These are phyloP conservation scores for Lippia alba DNA, from an alignment of 305 asterid genomes.

Conservation along the genomic window DNA sequence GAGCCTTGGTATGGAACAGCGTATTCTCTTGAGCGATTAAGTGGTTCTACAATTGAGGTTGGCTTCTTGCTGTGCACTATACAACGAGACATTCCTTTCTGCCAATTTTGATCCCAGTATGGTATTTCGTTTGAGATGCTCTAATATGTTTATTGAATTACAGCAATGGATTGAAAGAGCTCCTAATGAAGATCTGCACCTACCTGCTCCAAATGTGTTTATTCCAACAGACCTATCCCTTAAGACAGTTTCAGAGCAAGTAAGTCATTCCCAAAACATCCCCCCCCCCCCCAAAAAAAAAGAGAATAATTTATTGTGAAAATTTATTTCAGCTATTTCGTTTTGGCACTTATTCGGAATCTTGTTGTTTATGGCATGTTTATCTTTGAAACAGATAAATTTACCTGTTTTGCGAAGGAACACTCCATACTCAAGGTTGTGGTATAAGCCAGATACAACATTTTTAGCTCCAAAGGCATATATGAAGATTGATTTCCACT, in stretches of 20 bases:
- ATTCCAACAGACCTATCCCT: constrained; percentile 91
- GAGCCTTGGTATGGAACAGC: constrained; percentile 99
- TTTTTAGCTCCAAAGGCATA: constrained; percentile 92
- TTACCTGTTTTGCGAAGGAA: constrained; percentile 74
- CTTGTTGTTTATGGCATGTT: constrained; percentile 39
- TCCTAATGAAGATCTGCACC: constrained; percentile 69
- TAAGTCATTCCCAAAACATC: constrained; percentile 37
- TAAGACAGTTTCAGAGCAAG: constrained; percentile 64
- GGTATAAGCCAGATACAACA: constrained; percentile 92
- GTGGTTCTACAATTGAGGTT: constrained; percentile 78
- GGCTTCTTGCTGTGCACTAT: constrained; percentile 35
- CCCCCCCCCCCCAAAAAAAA: too few relatives aligned
- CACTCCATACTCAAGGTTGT: constrained; percentile 81
- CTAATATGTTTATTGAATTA: constrained; percentile 41
- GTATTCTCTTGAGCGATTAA: constrained; percentile 66
- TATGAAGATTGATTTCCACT: constrained; percentile 81
- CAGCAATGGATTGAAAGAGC: constrained; percentile 81
- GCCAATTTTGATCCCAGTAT: constrained; percentile 25
- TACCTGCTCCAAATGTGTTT: constrained; percentile 78
- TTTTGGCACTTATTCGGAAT: constrained; percentile 17
- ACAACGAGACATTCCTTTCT: constrained; percentile 15
- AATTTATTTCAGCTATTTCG: constrained; percentile 27
- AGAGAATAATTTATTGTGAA: constrained; percentile 14
- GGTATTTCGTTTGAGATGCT: constrained; percentile 25
- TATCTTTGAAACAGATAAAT: constrained; percentile 58